Evolutionary conservation across 257 asterid species (phyloP).

Genomic region (Petunia axillaris): DNA sequence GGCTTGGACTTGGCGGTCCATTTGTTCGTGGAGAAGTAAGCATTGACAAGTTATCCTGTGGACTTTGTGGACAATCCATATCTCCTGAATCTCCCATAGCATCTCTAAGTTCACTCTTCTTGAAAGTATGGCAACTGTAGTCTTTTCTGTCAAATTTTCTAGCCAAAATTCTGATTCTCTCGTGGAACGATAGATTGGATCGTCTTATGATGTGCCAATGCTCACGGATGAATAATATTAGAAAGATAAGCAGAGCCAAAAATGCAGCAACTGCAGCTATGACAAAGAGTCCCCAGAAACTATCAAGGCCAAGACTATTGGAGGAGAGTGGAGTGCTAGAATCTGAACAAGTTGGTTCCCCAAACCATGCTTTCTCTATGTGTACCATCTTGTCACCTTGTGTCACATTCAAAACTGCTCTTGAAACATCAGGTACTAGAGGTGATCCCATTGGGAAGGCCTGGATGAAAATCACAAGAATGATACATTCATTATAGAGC

Average conservation of each 20-base stretch:
- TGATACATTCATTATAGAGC: background rate
- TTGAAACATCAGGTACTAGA: conserved; percentile 54
- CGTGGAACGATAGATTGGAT: background rate
- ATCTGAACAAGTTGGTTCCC: conserved; percentile 26
- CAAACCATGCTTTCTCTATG: conserved; percentile 53
- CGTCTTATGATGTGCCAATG: conserved; percentile 7
- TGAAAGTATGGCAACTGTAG: conserved; percentile 48
- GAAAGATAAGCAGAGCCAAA: conserved; percentile 28
- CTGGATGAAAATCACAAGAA: conserved; percentile 29
- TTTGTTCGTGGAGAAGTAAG: conserved; percentile 20
- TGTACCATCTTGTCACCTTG: conserved; percentile 45
- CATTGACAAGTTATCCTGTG: conserved; percentile 27
- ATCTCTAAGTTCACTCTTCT: conserved; percentile 24
- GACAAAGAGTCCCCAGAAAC: conserved; percentile 62
- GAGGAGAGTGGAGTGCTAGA: conserved; percentile 24
- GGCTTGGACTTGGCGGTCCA: conserved; percentile 43
- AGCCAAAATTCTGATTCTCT: background rate
- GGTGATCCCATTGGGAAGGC: conserved; percentile 66
- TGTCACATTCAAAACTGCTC: conserved; percentile 50
- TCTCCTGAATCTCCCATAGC: conserved; percentile 4
- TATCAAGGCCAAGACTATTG: conserved; percentile 46
- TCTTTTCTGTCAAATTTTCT: conserved; percentile 42
- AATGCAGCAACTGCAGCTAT: conserved; percentile 38
- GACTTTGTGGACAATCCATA: conserved; percentile 30
- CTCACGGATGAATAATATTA: conserved; percentile 39